Conservation (phyloP, 805 yeast genomes). For the Wickerhamomyces chambardii region DNA sequence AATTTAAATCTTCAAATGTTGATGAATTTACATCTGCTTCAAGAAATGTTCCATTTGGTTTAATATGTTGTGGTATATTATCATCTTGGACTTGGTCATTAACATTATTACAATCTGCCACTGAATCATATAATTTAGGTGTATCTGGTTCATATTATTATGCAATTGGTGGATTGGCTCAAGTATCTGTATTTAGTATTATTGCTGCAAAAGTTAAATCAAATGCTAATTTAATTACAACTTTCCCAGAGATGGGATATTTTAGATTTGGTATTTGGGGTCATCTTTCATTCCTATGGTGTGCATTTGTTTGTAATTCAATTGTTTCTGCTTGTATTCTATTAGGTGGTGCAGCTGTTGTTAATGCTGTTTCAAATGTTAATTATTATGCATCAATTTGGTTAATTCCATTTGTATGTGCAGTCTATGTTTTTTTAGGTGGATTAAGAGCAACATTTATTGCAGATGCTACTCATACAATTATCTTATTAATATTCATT, state of each 20-base stretch:
- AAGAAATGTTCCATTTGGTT: slow-evolving; percentile 32
- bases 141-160: slow-evolving; percentile 22
- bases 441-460: slow-evolving; percentile 45
- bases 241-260: slow-evolving; percentile 31
- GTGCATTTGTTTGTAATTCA: slow-evolving; percentile 31
- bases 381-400: slow-evolving; percentile 35
- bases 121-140: slow-evolving; percentile 21
- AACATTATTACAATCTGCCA: slow-evolving; percentile 21
- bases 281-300: slow-evolving; percentile 27
- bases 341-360: slow-evolving; percentile 35
- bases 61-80: slow-evolving; percentile 33
- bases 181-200: slow-evolving; percentile 25
- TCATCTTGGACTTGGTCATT: slow-evolving; percentile 31
- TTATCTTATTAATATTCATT: slow-evolving; percentile 30
- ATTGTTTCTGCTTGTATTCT: slow-evolving; percentile 31
- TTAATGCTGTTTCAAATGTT: slow-evolving; percentile 33
- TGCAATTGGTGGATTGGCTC: slow-evolving; percentile 17
- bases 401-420: slow-evolving; percentile 38
- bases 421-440: slow-evolving; percentile 40
- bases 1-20: slow-evolving; percentile 16
- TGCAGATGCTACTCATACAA: slow-evolving; percentile 42
- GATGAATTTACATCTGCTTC: slow-evolving; percentile 38
- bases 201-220: slow-evolving; percentile 26
- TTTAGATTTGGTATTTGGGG: slow-evolving; percentile 31
- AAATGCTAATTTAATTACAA: slow-evolving; percentile 27